Base-by-base conservation (phyloP, 352 stramenopile genomes). In the Pythium sp. region DNA sequence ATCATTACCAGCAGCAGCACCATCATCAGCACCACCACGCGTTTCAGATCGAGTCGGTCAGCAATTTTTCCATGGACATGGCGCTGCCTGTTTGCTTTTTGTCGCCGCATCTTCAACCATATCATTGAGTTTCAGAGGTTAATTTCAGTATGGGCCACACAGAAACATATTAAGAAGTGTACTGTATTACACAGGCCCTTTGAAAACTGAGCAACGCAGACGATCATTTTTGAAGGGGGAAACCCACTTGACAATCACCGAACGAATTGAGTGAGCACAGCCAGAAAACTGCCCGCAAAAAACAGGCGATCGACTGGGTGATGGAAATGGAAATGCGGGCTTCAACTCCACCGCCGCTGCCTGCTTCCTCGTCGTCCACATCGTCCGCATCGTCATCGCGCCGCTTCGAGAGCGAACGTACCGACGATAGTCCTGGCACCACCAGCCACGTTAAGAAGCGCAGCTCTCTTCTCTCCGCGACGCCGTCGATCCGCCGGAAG, bases 21-120 rank as follows among this genome's bases (percentile, higher is more conserved):
- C 51, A 26, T 47, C 41, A 47, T 20, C 41, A 47, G 41, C 41
- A 18, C n/a, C 49, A 18, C 24, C 26, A 32, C 34, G 1, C 26
- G 20, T 30, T 61, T 43, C 55, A 61, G 55, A 61, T 61, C 55
- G 55, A 61, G 55, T 61, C 55, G 20, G 55, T 61, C 54, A 7
- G 18, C 54, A 14, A 12, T 58, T 32, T 32, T 58, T 58, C 26
- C 26, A 38, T 32, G 26, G 14, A 58, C 26, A 28, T 54, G 36
- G 36, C 20, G 20, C 46, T 26, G 46, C 20, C 46, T 54, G 18
- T 54, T 54, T 54, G 46, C 20, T 14, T 26, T 22, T 54, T 47
- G 0, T 15, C 12, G 15, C 11, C 11, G 41, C 18, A 54, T 14
- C 46, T 26, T 54, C n/a, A 22, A 26, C 20, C 46, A 54, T 28